A percentile compares a stretch with the other conserved stretches of the same genome.
phyloP scores from a whole-genome alignment of 768 basidiomycete species.

The Tricholomella constricta region DNA sequence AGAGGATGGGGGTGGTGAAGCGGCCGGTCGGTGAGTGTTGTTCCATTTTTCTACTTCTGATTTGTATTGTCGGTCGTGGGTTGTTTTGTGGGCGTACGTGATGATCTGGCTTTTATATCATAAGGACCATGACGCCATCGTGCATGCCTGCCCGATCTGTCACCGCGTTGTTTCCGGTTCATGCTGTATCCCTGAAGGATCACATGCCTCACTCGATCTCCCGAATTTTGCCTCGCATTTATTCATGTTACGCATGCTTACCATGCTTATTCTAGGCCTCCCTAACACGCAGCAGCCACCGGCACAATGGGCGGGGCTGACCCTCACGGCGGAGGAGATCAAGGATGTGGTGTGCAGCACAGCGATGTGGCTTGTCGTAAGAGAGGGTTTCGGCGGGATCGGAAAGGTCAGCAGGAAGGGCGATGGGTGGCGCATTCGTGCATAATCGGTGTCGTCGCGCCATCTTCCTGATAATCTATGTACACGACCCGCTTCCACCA shows the following conservation, averaged over 20 bases:
- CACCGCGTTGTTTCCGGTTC: too few relatives aligned
- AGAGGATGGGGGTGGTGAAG: slow-evolving; percentile 53
- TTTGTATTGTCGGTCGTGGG: too few relatives aligned
- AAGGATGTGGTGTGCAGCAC: slow-evolving; percentile 91
- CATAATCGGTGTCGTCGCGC: slow-evolving; percentile 29
- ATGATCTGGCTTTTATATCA: too few relatives aligned
- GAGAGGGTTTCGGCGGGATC: slow-evolving; percentile 91
- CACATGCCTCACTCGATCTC: too few relatives aligned
- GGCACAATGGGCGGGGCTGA: slow-evolving; percentile 42
- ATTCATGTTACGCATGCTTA: too few relatives aligned
- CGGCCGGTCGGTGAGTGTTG: slow-evolving; percentile 39
- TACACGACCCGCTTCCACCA: too few relatives aligned
- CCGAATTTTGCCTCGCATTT: background rate
- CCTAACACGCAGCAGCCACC: slow-evolving; percentile 1
- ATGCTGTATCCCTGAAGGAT: too few relatives aligned
- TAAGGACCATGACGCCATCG: too few relatives aligned
- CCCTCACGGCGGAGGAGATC: slow-evolving; percentile 87
- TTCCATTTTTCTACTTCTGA: background rate
- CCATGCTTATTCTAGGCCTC: slow-evolving; percentile 4
- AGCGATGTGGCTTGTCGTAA: slow-evolving; percentile 87
- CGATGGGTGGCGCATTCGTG: slow-evolving; percentile 75
- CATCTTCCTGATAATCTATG: too few relatives aligned
- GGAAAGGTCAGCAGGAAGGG: slow-evolving; percentile 79
- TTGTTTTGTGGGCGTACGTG: too few relatives aligned
- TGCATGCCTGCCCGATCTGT: too few relatives aligned